Evolutionary conservation across 1,284 basidiomycete genomes (phyloP).

Genomic region (Entoloma clypeatum): DNA sequence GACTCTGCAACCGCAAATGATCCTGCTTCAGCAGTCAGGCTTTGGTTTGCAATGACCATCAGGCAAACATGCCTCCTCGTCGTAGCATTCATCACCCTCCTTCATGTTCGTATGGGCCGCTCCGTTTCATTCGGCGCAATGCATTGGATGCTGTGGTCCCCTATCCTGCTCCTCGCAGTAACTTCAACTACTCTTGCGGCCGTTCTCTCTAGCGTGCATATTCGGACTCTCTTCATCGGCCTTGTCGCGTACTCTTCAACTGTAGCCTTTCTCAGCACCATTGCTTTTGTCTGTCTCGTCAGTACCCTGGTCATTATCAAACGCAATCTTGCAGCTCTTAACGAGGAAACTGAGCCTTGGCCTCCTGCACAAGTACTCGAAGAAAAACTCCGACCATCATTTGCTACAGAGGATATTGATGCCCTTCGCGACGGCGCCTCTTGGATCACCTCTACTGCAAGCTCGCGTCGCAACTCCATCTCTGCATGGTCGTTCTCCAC

Average conservation of each 20-base stretch:
- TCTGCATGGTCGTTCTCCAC: constrained; percentile 72
- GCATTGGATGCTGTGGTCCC: constrained; percentile 70
- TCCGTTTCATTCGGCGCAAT: constrained; percentile 60
- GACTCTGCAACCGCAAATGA: constrained; percentile 42
- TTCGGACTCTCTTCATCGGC: constrained; percentile 57
- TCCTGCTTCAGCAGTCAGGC: constrained; percentile 47
- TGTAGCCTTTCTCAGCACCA: constrained; percentile 47
- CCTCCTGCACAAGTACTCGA: constrained; percentile 47
- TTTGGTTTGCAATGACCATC: constrained; percentile 62
- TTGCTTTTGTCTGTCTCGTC: constrained; percentile 52
- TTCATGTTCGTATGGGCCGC: constrained; percentile 65
- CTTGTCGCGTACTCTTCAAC: constrained; percentile 52
- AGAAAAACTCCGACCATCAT: constrained; percentile 53
- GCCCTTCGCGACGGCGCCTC: constrained; percentile 66
- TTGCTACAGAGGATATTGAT: constrained; percentile 65
- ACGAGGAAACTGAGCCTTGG: constrained; percentile 52
- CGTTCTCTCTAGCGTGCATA: constrained; percentile 50
- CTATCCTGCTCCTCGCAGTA: constrained; percentile 47
- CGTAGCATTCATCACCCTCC: constrained; percentile 53
- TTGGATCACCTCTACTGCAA: constrained; percentile 67
- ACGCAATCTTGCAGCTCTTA: constrained; percentile 52
- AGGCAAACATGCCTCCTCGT: constrained; percentile 64
- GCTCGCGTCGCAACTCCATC: constrained; percentile 52
- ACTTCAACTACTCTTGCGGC: constrained; percentile 57
- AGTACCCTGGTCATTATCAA: constrained; percentile 58